Percentiles rank a stretch among this genome's conserved stretches.
These are phyloP conservation scores for Debaryomyces fabryi DNA, from an alignment of 1,139 yeast species.

Conservation along the genomic window DNA sequence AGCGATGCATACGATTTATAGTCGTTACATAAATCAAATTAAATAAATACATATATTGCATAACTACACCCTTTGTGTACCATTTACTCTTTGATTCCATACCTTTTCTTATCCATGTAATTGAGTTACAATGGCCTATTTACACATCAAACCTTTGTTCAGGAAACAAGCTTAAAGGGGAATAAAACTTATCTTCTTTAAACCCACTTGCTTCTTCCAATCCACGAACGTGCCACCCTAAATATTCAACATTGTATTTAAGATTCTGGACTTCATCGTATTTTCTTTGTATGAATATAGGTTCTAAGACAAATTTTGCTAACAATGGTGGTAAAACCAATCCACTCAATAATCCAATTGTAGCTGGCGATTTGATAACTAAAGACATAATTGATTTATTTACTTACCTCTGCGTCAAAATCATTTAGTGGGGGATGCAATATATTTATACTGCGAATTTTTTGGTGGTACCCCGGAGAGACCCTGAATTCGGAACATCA, in stretches of 20 bases:
- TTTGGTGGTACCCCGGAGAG: conserved; percentile 5
- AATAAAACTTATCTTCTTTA: conserved; percentile 32
- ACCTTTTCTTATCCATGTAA: background rate
- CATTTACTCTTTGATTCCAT: background rate
- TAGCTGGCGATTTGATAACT: conserved; percentile 11
- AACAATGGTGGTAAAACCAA: conserved; percentile 33
- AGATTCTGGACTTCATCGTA: conserved; percentile 36
- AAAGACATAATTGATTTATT: conserved; percentile 10
- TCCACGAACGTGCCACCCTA: conserved; percentile 44
- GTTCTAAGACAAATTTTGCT: conserved; percentile 31
- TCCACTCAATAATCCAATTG: conserved; percentile 32
- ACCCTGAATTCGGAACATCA: background rate
- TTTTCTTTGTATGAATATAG: conserved; percentile 26
- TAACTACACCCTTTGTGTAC: background rate
- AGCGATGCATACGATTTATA: conserved; percentile 12
- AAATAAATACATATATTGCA: conserved; percentile 5
- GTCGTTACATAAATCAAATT: conserved; percentile 7
- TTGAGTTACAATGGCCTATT: background rate
- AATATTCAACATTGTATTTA: conserved; percentile 36
- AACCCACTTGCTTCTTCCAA: conserved; percentile 36
- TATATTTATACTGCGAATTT: background rate
- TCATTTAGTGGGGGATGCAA: conserved; percentile 4
- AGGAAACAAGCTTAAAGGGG: conserved; percentile 33
- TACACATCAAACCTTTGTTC: conserved; percentile 18
- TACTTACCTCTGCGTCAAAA: background rate